phyloP scores from a whole-genome alignment of 2,329 filamentous ascomycete genomes.

The Ilyonectria mors-panacis region DNA sequence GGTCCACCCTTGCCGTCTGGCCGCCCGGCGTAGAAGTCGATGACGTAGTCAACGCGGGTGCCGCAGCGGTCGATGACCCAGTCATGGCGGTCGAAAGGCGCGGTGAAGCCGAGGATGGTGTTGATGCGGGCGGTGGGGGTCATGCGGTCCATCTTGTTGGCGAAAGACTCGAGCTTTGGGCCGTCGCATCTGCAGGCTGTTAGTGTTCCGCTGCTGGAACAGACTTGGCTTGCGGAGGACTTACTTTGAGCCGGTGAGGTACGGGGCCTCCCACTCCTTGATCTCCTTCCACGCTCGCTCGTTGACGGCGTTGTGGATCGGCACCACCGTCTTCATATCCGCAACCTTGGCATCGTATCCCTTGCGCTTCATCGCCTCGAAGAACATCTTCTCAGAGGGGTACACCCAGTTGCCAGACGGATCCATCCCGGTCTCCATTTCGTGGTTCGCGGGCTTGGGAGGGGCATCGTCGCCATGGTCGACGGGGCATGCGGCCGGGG shows the following conservation, averaged over 20 bases:
- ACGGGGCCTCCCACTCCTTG: slow-evolving; percentile 86
- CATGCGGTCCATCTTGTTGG: slow-evolving; percentile 77
- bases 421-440: slow-evolving; percentile 82
- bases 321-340: slow-evolving; percentile 93
- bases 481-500: slow-evolving; percentile 56
- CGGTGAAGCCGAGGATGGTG: slow-evolving; percentile 86
- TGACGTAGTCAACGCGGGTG: slow-evolving; percentile 90
- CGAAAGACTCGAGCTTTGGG: slow-evolving; percentile 87
- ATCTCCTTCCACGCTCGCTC: slow-evolving; percentile 97
- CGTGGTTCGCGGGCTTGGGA: slow-evolving; percentile 74
- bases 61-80: slow-evolving; percentile 97
- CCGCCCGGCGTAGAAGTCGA: slow-evolving; percentile 94
- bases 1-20: slow-evolving; percentile 57
- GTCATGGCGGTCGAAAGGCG: slow-evolving; percentile 96
- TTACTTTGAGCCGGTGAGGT: slow-evolving; percentile 69
- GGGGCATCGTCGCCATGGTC: slow-evolving; percentile 51
- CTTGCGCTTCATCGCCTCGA: slow-evolving; percentile 96
- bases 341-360: slow-evolving; percentile 77
- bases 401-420: slow-evolving; percentile 94
- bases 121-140: slow-evolving; percentile 89
- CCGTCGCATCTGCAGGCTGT: slow-evolving; percentile 70
- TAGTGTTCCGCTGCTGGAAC: not conserved
- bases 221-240: slow-evolving; percentile 32
- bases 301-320: slow-evolving; percentile 98
- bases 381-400: slow-evolving; percentile 97